A percentile compares a stretch with the other conserved stretches of the same genome.
Conservation (phyloP, 345 rosid species). For the Passiflora organensis region DNA sequence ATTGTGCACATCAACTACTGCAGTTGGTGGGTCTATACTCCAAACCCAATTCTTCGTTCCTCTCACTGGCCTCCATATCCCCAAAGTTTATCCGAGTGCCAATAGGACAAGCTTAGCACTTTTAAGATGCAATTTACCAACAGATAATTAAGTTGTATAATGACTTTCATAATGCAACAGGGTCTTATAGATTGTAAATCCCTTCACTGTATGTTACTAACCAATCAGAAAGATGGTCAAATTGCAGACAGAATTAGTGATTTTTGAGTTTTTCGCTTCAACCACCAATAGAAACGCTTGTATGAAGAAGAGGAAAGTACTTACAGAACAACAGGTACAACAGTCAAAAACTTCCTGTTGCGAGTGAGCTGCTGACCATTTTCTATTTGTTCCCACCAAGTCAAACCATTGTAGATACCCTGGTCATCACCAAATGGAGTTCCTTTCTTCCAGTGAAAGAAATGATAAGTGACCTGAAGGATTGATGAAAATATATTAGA, state of each 20-base stretch:
- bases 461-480: slow-evolving; percentile 85
- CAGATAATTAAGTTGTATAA: too few species aligned
- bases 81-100: too few species aligned
- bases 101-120: too few species aligned
- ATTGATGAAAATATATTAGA: slow-evolving; percentile 2
- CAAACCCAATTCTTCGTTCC: too few species aligned
- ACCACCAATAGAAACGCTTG: background rate
- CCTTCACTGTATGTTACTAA: background rate
- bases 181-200: too few species aligned
- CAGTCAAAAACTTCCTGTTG: slow-evolving; percentile 85
- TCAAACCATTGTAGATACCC: slow-evolving; percentile 84
- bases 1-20: too few species aligned
- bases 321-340: slow-evolving; percentile 92
- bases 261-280: background rate
- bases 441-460: slow-evolving; percentile 99
- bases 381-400: slow-evolving; percentile 99
- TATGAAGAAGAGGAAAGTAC: slow-evolving; percentile 19
- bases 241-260: background rate
- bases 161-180: too few species aligned
- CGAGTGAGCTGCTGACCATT: slow-evolving; percentile 93
- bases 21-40: too few species aligned
- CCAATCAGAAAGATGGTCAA: background rate
- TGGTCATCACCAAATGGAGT: slow-evolving; percentile 97
- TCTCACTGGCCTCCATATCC: too few species aligned
- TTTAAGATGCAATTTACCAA: too few species aligned